These are phyloP conservation scores for Quercus mongolica DNA, from an alignment of 306 rosid species.

Conservation along the genomic window DNA sequence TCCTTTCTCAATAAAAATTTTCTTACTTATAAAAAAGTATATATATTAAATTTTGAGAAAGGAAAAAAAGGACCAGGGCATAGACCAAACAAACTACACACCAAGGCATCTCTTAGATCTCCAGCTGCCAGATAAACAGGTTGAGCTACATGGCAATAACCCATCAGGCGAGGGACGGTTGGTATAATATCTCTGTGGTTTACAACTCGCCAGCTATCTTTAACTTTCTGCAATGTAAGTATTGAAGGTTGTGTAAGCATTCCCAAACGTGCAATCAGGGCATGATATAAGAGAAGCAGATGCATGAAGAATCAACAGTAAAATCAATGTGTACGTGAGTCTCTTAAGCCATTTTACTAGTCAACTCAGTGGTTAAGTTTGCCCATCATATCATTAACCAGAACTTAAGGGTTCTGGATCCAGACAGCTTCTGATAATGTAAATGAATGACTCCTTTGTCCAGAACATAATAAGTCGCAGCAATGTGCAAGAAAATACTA, in stretches of 20 bases:
- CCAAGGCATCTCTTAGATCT: conserved; percentile 58
- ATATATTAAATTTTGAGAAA: no score
- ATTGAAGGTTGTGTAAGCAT: conserved; percentile 13
- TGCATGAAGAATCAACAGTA: neutral
- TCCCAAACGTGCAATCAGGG: conserved; percentile 13
- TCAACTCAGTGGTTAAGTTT: neutral
- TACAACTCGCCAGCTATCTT: conserved; percentile 97
- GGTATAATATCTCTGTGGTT: conserved; percentile 98
- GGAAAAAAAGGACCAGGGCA: neutral
- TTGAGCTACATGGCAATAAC: conserved; percentile 93
- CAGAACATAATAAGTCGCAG: neutral
- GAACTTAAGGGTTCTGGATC: neutral
- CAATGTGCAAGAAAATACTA: neutral
- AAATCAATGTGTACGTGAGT: neutral
- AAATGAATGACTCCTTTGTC: neutral
- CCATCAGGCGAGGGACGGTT: conserved; percentile 93
- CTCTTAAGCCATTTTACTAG: neutral
- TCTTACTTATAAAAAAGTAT: neutral
- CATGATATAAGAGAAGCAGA: neutral
- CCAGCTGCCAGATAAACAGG: conserved; percentile 89
- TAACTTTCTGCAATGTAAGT: conserved; percentile 70
- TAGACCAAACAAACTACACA: conserved; percentile 34
- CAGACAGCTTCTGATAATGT: neutral
- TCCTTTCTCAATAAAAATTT: no score
- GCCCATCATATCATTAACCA: neutral